Base-by-base conservation (phyloP, 1,284 basidiomycete genomes). In the Leccinum cinnamomeum region DNA sequence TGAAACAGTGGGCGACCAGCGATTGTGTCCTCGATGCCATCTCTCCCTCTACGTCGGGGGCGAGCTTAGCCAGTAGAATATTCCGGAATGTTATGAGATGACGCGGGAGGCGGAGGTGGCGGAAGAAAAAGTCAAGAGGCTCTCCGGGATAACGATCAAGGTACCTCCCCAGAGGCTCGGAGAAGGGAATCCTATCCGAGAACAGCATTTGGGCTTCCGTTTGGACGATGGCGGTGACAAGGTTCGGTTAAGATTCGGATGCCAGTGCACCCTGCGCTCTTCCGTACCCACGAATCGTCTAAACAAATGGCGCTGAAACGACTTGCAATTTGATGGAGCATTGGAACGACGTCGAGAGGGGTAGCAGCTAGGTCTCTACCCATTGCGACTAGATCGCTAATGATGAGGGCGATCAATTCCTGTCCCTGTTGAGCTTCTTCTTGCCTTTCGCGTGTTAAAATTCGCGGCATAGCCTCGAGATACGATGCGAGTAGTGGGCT, bases 151-250 rank as follows among this genome's bases (percentile, higher is more conserved):
- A 99, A 25, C 94, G 87, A 76, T 98, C 89, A 28, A 99, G 84
- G 76, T 94, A 99, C 74, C 90, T 90, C 16, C 92, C 94, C 51
- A 99, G 79, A 20, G 96, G 96, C 67, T 94, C 90, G 0, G 97
- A 98, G 79, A 99, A 98, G 0, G 96, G 95, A 68, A 92, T 98
- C 56, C 85, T 85, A 5, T 89, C 88, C 1, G 93, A 94, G 71
- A 97, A 97, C 67, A 95, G 91, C 78, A 99, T 88, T 67, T 90
- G 86, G 1, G 90, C 84, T 78, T 99, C 97, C 6, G 95, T 96
- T 69, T 97, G 91, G n/a, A 98, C 95, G 57, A 99, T 89, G 7
- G 88, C 84, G 63, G 89, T 91, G 62, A 94, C 89, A 33, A 99
- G 87, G 59, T 89, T 87, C 69, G 0, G 89, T 86, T 77, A 98